These are phyloP conservation scores for bread wheat (Triticum aestivum) DNA, from an alignment of 176 grass and related monocot species.

Conservation along the genomic window DNA sequence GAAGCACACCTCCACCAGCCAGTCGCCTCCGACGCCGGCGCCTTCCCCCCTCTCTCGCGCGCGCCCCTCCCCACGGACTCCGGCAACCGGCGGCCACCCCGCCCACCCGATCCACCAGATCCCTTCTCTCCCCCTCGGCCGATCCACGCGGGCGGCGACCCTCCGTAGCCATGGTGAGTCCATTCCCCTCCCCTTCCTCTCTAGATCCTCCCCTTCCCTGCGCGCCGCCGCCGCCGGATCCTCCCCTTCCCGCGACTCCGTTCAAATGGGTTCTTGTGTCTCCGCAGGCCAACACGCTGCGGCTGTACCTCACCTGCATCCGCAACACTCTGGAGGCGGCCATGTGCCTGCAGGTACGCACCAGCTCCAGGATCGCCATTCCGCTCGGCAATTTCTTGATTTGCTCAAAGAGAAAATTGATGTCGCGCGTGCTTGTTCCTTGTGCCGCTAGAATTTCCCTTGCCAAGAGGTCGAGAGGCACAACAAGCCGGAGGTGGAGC, in stretches of 20 bases:
- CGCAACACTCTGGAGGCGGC: conserved; percentile 92
- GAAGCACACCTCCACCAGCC: background rate
- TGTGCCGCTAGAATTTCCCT: conserved; percentile 78
- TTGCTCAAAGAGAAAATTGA: background rate
- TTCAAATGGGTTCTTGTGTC: conserved; percentile 1
- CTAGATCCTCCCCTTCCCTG: background rate
- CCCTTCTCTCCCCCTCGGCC: background rate
- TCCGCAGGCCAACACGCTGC: conserved; percentile 65
- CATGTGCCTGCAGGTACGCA: conserved; percentile 91
- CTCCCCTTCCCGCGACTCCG: background rate
- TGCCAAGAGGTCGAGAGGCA: conserved; percentile 98
- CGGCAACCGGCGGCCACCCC: background rate
- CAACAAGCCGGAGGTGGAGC: conserved; percentile 94
- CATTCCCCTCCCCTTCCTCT: background rate
- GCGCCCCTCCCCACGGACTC: background rate
- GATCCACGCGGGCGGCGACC: background rate
- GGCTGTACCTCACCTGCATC: conserved; percentile 91
- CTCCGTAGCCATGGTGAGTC: background rate
- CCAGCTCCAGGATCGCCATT: background rate
- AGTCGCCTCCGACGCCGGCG: background rate
- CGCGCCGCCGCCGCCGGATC: background rate
- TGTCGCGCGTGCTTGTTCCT: background rate
- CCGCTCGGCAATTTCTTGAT: background rate
- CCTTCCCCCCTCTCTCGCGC: background rate
- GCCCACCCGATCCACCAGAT: background rate